Evolutionary conservation across 2,329 filamentous ascomycete species (phyloP), one percentile per base, ranked within the genome.

Genomic region (Xylaria sp.): DNA sequence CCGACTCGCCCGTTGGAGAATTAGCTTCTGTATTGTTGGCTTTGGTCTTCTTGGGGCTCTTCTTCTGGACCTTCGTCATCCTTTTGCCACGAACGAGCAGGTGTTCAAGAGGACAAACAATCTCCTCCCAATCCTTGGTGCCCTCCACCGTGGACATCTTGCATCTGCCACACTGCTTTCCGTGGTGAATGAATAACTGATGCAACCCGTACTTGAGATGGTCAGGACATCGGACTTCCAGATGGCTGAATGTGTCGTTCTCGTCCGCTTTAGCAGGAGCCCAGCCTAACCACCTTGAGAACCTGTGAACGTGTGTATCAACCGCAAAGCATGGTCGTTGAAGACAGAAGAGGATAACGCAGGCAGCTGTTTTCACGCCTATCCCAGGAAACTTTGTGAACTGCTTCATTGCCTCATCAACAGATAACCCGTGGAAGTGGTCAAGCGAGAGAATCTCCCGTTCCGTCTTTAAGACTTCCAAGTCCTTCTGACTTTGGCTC

Each of bases 41-140:
- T 60, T 60, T 68, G 6, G 27, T 40, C 21, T 25, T 23, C 29
- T 54, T 18, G 63, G 40, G 18, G 32, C 32, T 35, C 47, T 72
- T 69, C n/a, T 57, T 66, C 50, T 60, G 62, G 54, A 47, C 35
- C 21, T 59, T 70, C 48, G 69, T 32, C 68, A 66, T 47, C 69
- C 62, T 69, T 48, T 71, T 71, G 9, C 42, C 60, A 12, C 81
- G 78, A 50, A 79, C 73, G 18, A 84, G 73, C 5, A 84, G 76
- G n/a, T 80, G 75, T 68, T 84, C 83, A 0, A 84, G 74, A 1
- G 81, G 82, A 60, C 83, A 84, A 6, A 77, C 73, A 1, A 76
- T 86, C 18, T 88, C 81, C 3, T 88, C 83, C 90, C 91, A 93
- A 0, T 85, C 86, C 29, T 85, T 84, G 59, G 86, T 90, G 1